Evolutionary conservation across 495 filamentous ascomycete species (phyloP), one percentile per base, ranked within the genome.

Genomic region (Xylaria telfairii): DNA sequence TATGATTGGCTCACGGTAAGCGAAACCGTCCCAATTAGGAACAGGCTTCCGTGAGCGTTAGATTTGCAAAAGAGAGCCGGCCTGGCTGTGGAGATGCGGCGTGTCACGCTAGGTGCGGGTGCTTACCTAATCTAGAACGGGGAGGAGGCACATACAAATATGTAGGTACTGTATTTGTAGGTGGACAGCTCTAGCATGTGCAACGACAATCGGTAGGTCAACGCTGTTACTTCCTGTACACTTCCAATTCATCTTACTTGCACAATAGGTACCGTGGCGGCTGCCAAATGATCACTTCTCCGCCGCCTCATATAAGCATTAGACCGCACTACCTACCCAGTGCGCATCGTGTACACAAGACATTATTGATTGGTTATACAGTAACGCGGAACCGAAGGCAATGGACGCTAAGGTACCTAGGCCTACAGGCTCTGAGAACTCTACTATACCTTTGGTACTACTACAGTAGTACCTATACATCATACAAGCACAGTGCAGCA

Each of bases 1-100:
- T 71, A 63, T 84, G 76, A 85, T 85, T 85, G 83, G 83, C 61
- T 68, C 57, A 30, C n/a, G 65, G 47, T 82, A 83, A 84, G 83
- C 83, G 83, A 85, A 80, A 62, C 5, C 24, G 61, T 34, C 67
- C 66, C 44, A 69, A 76, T 59, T 28, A 9, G 72, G 73, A 60
- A 75, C 72, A 60, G 74, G 3, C 60, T 71, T 53, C 74, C 70
- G 74, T 68, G 72, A 65, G 72, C 72, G 60, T 74, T 69, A 62
- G 67, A 69, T 69, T 69, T 62, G 42, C 67, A 56, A 69, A n/a
- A 69, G 67, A 69, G 26, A 12, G 51, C 51, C 51, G 51, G 51
- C 47, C 8, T 49, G 47, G 34, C 34, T 3, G 19, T 56, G 53
- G 53, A 6, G 53, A 57, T 34, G 53, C 53, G 53, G 53, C 53